Evolutionary conservation across 169 alveolate genomes (phyloP).

Genomic region (Cryptosporidium parvum): DNA sequence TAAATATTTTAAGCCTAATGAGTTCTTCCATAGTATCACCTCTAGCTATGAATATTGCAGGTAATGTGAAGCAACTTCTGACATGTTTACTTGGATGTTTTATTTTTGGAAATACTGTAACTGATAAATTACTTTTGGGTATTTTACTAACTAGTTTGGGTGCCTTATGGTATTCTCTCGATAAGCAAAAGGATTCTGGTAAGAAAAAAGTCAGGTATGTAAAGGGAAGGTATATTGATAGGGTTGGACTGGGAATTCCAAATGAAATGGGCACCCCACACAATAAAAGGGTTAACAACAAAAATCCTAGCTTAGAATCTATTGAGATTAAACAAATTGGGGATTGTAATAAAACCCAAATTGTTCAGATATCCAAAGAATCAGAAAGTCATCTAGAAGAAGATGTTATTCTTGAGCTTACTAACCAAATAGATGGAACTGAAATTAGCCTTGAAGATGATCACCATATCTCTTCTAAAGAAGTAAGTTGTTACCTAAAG

Average conservation of each 20-base stretch:
- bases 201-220: slow-evolving; percentile 18
- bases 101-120: slow-evolving; percentile 45
- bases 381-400: not conserved
- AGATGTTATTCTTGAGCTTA: not conserved
- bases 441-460: not conserved
- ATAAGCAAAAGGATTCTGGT: slow-evolving; percentile 16
- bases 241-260: slow-evolving; percentile 13
- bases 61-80: slow-evolving; percentile 73
- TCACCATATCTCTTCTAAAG: not conserved
- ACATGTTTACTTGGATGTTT: slow-evolving; percentile 49
- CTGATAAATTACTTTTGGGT: slow-evolving; percentile 49
- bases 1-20: slow-evolving; percentile 56
- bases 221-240: slow-evolving; percentile 54
- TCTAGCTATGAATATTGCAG: slow-evolving; percentile 76
- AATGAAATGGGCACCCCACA: not conserved
- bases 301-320: not conserved
- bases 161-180: slow-evolving; percentile 68
- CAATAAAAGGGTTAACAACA: not conserved
- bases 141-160: slow-evolving; percentile 54
- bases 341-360: not conserved
- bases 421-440: not conserved
- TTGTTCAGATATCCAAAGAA: not conserved
- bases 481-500: not conserved
- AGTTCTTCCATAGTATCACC: slow-evolving; percentile 51
- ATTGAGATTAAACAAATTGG: slow-evolving; percentile 2